phyloP scores from a whole-genome alignment of 345 rosid species.

The Rhodamnia rubescens region DNA sequence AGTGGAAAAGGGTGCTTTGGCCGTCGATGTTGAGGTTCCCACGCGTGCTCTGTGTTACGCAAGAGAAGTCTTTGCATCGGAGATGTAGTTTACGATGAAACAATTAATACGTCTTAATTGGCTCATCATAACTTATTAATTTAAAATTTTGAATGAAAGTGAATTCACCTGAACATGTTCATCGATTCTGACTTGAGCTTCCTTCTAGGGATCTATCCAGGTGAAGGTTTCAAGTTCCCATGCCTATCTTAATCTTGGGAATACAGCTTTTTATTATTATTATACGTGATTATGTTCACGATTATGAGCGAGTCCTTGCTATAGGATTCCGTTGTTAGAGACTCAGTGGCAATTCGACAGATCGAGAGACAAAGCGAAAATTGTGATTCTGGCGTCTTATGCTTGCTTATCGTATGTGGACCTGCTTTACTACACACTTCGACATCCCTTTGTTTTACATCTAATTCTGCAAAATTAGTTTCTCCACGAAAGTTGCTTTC shows the following conservation, averaged over 20 bases:
- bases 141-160: no score
- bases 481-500: background rate
- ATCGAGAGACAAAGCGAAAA: background rate
- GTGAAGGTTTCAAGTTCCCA: background rate
- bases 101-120: background rate
- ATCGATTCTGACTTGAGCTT: background rate
- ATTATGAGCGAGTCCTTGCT: background rate
- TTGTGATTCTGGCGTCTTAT: background rate
- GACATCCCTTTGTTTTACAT: background rate
- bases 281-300: no score
- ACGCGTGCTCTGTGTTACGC: background rate
- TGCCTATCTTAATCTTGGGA: background rate
- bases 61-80: background rate
- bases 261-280: no score
- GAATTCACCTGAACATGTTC: no score
- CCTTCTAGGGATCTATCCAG: accelerated
- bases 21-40: background rate
- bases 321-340: background rate
- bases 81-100: background rate
- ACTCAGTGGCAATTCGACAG: background rate
- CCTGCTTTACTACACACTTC: background rate
- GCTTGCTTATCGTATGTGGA: background rate
- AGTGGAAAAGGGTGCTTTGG: background rate
- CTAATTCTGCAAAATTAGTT: background rate
- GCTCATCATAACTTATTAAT: background rate